A percentile compares a stretch with the other conserved stretches of the same genome.
Conservation (phyloP, 2,329 filamentous ascomycete genomes). For the Tolypocladium album region DNA sequence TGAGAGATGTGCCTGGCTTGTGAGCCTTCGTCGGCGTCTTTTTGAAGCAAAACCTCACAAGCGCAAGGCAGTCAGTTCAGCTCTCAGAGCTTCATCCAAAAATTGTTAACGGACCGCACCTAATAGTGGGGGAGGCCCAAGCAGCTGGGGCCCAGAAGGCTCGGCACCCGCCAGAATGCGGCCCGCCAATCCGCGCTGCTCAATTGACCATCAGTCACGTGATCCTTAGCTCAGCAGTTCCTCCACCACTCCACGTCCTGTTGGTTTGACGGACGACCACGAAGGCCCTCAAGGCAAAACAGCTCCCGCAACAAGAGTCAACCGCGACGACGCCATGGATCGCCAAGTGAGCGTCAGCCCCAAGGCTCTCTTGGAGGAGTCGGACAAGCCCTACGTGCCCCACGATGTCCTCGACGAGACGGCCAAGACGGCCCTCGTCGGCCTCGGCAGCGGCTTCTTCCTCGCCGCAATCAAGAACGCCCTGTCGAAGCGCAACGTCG, state of each 20-base stretch:
- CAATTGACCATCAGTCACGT: slow-evolving; percentile 28
- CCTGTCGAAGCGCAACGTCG: slow-evolving; percentile 70
- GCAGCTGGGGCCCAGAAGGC: not conserved
- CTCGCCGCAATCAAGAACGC: slow-evolving; percentile 78
- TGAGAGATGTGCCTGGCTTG: not conserved
- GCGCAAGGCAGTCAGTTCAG: not conserved
- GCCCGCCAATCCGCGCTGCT: slow-evolving; percentile 17
- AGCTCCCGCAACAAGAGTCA: slow-evolving; percentile 9
- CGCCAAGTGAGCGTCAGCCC: slow-evolving; percentile 16
- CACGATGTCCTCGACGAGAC: slow-evolving; percentile 64
- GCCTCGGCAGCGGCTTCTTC: slow-evolving; percentile 58
- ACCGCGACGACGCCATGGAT: slow-evolving; percentile 19
- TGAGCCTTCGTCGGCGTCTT: not conserved
- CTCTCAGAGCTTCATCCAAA: not conserved
- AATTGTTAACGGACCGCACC: not conserved
- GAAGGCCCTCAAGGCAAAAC: slow-evolving; percentile 10
- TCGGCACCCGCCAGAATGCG: not conserved
- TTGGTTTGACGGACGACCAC: not conserved
- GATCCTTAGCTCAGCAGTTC: slow-evolving; percentile 6
- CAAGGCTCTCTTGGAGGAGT: slow-evolving; percentile 12
- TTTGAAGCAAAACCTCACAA: not conserved
- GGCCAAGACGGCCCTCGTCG: slow-evolving; percentile 53
- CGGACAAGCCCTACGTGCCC: slow-evolving; percentile 46
- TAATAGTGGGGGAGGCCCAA: not conserved
- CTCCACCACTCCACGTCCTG: slow-evolving; percentile 2